Evolutionary conservation across 2,329 filamentous ascomycete species (phyloP), one percentile per base, ranked within the genome.

Genomic region (Fusarium xylarioides): DNA sequence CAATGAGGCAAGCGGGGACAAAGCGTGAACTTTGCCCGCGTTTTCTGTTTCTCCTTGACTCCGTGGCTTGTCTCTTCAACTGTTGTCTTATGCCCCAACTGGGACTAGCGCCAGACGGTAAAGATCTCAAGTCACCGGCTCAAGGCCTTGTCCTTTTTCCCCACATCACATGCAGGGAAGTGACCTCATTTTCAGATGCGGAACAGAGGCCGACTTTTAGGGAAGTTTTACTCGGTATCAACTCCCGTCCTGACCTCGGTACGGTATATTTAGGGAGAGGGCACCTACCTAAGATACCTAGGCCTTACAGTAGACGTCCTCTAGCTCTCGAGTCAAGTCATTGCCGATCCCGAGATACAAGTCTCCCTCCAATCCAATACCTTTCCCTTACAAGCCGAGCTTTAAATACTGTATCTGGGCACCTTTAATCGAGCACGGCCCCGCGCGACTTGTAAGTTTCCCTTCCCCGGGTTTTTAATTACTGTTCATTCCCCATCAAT

Each of bases 141-240:
- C 37, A 58, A 63, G 53, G 42, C n/a, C 44, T 32, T 70, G 61
- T 47, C 10, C 52, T 49, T 47, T 52, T 66, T 66, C 71, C 71
- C 74, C 71, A 75, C 74, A 64, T 78, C 76, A 78, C 76, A 78
- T 78, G 76, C 72, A 56, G 67, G 59, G 56, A 68, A 50, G 55
- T 78, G 76, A 78, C 75, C 67, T 78, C 77, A 78, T 76, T 73
- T 64, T 75, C 69, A 74, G 70, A 71, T 73, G 72, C 69, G 74
- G 71, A 75, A 73, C 68, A 63, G 60, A 64, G 57, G 47, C 71
- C 68, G 65, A 68, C 52, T 71, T 57, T 55, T 60, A 71, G 66
- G 66, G 54, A 71, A 54, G 49, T 60, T 53, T 66, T 55, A 54
- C 56, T 76, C 74, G 73, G 74, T 69, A 72, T 70, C 56, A 53